A percentile compares a stretch with the other conserved stretches of the same genome.
Evolutionary conservation across 139 green algal genomes (phyloP).

Genomic region (Edaphochlamys debaryana): DNA sequence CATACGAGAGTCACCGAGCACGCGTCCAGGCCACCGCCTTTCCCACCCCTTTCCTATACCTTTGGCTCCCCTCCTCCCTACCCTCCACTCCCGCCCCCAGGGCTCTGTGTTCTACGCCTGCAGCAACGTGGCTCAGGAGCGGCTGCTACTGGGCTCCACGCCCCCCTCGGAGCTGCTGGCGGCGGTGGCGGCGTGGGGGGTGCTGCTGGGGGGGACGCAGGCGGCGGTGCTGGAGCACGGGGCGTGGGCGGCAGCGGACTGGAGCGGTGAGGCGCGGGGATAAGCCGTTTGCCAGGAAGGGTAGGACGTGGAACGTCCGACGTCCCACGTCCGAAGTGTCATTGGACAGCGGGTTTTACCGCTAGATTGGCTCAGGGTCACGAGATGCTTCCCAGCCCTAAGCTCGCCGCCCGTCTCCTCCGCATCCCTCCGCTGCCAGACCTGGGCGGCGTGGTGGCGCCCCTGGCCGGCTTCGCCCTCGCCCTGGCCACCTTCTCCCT

Average conservation of each 20-base stretch:
- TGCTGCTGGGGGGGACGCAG: conserved; percentile 55
- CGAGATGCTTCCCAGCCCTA: no score
- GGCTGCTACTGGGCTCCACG: conserved; percentile 53
- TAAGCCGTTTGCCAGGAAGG: no score
- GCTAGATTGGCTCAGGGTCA: no score
- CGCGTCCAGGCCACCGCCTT: no score
- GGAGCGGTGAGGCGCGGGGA: conserved; percentile 16
- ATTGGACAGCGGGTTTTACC: no score
- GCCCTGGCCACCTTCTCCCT: conserved; percentile 78
- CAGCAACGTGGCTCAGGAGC: conserved; percentile 76
- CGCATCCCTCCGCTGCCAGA: neutral
- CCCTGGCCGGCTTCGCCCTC: conserved; percentile 60
- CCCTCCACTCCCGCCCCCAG: neutral
- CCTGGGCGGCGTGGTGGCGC: neutral
- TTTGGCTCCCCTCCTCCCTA: neutral
- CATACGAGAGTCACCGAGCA: no score
- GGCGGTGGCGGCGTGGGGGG: conserved; percentile 65
- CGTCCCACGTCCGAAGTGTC: no score
- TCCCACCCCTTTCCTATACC: no score
- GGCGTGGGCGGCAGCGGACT: conserved; percentile 18
- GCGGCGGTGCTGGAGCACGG: conserved; percentile 47
- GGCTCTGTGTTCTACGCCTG: conserved; percentile 75
- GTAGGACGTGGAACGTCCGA: no score
- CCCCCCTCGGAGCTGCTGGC: conserved; percentile 59
- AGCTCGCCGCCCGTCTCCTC: no score